Percentiles rank a stretch among this genome's conserved stretches.
phyloP scores from a whole-genome alignment of 1,139 yeast species.

The Magnusiomyces tetraspermus region DNA sequence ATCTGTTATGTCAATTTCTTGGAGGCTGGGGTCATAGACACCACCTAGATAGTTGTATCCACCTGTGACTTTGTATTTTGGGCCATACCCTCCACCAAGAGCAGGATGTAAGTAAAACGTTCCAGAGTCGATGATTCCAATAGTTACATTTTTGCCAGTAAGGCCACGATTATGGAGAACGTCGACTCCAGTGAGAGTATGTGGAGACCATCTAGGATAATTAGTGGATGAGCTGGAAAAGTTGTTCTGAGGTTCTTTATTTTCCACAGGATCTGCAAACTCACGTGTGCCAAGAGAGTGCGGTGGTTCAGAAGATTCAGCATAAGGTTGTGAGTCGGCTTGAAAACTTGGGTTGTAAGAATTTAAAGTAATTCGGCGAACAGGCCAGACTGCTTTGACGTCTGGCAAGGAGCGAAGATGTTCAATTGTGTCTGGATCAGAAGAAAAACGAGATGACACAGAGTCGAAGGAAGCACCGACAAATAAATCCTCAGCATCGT shows the following conservation, averaged over 20 bases:
- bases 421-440: not conserved
- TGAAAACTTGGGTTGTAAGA: not conserved
- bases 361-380: not conserved
- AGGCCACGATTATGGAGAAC: slow-evolving; percentile 14
- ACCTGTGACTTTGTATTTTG: slow-evolving; percentile 13
- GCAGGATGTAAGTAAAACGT: slow-evolving; percentile 12
- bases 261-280: no score
- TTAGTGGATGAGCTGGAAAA: no score
- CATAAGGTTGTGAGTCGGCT: no score
- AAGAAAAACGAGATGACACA: not conserved
- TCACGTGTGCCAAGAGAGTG: no score
- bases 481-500: not conserved
- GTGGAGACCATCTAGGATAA: slow-evolving; percentile 16
- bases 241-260: no score
- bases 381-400: slow-evolving; percentile 9
- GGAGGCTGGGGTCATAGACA: not conserved
- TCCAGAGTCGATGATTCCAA: slow-evolving; percentile 18
- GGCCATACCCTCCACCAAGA: slow-evolving; percentile 19
- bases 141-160: slow-evolving; percentile 13
- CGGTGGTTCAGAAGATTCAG: no score
- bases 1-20: not conserved
- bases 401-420: slow-evolving; percentile 6
- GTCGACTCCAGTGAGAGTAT: slow-evolving; percentile 17
- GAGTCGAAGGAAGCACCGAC: slow-evolving; percentile 7
- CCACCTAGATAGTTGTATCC: slow-evolving; percentile 16